Conservation (phyloP, 441 rosid genomes). For the Mallotus repandus region DNA sequence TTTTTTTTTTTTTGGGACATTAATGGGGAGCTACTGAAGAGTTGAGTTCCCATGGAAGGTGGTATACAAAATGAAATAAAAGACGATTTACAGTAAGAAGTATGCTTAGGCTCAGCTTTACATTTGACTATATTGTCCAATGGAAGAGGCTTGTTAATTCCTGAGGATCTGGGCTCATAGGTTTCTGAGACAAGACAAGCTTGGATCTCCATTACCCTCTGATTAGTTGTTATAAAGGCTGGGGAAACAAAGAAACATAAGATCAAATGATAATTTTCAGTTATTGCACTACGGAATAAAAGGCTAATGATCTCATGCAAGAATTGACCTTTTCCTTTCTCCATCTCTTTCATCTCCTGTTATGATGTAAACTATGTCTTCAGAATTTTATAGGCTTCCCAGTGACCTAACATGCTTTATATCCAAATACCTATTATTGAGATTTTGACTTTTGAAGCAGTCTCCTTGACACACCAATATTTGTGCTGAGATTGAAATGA, state of each 20-base stretch:
- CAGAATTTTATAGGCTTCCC: not conserved
- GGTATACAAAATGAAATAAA: no score
- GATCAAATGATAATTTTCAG: not conserved
- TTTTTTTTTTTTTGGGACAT: no score
- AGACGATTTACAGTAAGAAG: no score
- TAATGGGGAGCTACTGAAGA: not conserved
- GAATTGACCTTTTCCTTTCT: not conserved
- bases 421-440: not conserved
- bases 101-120: not conserved
- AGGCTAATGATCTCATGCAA: not conserved
- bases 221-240: not conserved
- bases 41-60: not conserved
- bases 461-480: not conserved
- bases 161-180: not conserved
- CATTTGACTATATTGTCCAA: not conserved
- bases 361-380: not conserved
- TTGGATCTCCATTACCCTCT: not conserved
- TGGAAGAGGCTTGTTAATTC: not conserved
- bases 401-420: not conserved
- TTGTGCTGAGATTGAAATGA: conserved; percentile 1
- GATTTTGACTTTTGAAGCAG: not conserved
- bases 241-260: not conserved
- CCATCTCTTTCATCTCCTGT: not conserved
- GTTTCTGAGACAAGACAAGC: not conserved
- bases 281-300: not conserved